Percentiles rank a stretch among this genome's conserved stretches.
Evolutionary conservation across 73 alveolate species (phyloP).

Genomic region (Stentor coeruleus): DNA sequence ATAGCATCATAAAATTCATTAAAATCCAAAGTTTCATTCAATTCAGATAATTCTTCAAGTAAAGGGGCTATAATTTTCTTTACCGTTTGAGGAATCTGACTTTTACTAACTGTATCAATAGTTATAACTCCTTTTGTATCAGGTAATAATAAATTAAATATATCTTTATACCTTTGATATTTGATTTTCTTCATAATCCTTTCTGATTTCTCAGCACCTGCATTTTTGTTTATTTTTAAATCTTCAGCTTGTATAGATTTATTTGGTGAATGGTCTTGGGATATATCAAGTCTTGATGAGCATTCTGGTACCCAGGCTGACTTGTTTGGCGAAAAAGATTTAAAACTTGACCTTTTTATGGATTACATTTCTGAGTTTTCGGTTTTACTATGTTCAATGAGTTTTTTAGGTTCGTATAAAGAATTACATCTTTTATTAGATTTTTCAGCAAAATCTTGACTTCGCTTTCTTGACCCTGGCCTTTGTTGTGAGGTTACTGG

Average conservation of each 20-base stretch:
- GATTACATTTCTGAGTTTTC: background rate
- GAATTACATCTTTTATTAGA: background rate
- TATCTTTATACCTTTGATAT: background rate
- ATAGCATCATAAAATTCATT: background rate
- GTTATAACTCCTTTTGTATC: background rate
- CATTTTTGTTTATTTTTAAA: no score
- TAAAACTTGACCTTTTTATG: no score
- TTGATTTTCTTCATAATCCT: background rate
- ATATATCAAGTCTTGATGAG: no score
- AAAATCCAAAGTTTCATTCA: background rate
- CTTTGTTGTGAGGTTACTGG: no score
- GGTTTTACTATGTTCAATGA: no score
- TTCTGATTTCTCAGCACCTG: background rate
- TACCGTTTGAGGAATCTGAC: background rate
- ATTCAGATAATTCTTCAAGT: background rate
- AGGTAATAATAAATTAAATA: background rate
- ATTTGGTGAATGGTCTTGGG: no score
- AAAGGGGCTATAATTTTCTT: background rate
- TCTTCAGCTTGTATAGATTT: no score
- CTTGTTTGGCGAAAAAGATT: no score
- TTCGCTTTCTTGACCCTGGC: no score
- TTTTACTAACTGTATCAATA: background rate
- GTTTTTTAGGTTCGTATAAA: no score
- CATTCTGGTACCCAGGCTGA: no score
- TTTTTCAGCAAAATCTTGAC: no score